Evolutionary conservation across 148 eudicot genomes (phyloP).

Genomic region (Chenopodium suecicum): DNA sequence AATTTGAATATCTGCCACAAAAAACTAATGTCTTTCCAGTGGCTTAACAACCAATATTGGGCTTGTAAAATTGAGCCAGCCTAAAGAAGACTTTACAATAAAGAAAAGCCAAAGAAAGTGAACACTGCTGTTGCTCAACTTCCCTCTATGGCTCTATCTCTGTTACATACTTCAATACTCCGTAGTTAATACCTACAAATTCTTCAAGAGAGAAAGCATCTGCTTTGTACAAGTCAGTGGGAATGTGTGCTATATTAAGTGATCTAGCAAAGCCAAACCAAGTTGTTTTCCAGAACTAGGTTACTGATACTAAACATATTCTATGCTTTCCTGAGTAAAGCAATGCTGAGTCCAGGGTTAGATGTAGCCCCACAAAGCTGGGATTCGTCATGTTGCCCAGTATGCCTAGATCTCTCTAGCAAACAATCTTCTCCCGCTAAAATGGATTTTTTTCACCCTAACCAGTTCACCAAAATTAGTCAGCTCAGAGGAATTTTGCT

Average conservation of each 20-base stretch:
- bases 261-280: neutral
- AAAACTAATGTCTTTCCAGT: neutral
- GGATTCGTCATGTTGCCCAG: neutral
- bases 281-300: neutral
- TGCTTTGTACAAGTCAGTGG: neutral
- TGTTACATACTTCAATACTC: neutral
- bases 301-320: neutral
- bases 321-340: neutral
- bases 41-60: neutral
- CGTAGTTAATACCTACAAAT: neutral
- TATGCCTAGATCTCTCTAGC: neutral
- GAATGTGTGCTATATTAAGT: neutral
- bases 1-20: neutral
- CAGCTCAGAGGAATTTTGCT: neutral
- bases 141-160: neutral
- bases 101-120: neutral
- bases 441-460: neutral
- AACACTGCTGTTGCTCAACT: neutral
- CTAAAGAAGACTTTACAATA: neutral
- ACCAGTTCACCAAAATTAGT: neutral
- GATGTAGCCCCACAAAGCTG: neutral
- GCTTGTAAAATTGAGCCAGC: neutral
- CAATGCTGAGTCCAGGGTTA: neutral
- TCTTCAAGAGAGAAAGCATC: neutral
- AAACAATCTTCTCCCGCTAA: neutral